Percentiles rank a stretch among this genome's conserved stretches.
Evolutionary conservation across 2,329 filamentous ascomycete genomes (phyloP).

Genomic region (Byssochlamys sp.): DNA sequence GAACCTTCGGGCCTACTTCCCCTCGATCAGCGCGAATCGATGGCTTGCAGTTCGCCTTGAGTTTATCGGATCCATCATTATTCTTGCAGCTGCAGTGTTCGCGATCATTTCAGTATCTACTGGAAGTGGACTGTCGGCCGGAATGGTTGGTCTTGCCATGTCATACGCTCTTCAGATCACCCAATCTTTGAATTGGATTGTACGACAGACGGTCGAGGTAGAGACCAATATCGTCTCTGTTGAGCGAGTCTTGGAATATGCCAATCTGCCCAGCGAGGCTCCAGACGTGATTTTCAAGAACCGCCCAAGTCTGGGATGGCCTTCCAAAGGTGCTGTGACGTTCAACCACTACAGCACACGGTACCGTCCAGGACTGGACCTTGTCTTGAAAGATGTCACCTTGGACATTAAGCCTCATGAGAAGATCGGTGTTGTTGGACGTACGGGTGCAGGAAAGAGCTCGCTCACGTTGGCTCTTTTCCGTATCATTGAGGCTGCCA

Average conservation of each 20-base stretch:
- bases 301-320: slow-evolving; percentile 82
- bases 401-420: slow-evolving; percentile 90
- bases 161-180: slow-evolving; percentile 96
- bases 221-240: slow-evolving; percentile 99
- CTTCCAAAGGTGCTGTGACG: slow-evolving; percentile 73
- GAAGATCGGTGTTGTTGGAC: slow-evolving; percentile 94
- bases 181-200: slow-evolving; percentile 96
- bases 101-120: slow-evolving; percentile 68
- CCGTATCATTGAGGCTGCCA: slow-evolving; percentile 81
- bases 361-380: slow-evolving; percentile 78
- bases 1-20: slow-evolving; percentile 88
- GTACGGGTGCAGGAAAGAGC: slow-evolving; percentile 92
- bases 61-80: slow-evolving; percentile 89
- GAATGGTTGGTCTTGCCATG: slow-evolving; percentile 85
- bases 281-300: slow-evolving; percentile 85
- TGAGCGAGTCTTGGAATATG: slow-evolving; percentile 93
- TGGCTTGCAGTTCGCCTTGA: slow-evolving; percentile 93
- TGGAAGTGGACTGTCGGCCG: slow-evolving; percentile 55
- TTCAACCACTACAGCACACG: slow-evolving; percentile 92
- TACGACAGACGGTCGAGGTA: slow-evolving; percentile 96
- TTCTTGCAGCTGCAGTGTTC: slow-evolving; percentile 74
- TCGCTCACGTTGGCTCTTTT: slow-evolving; percentile 87
- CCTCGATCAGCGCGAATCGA: slow-evolving; percentile 83
- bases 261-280: slow-evolving; percentile 79
- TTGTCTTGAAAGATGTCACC: slow-evolving; percentile 86